Conservation (phyloP, 2,329 filamentous ascomycete genomes). For the Nemania diffusa region DNA sequence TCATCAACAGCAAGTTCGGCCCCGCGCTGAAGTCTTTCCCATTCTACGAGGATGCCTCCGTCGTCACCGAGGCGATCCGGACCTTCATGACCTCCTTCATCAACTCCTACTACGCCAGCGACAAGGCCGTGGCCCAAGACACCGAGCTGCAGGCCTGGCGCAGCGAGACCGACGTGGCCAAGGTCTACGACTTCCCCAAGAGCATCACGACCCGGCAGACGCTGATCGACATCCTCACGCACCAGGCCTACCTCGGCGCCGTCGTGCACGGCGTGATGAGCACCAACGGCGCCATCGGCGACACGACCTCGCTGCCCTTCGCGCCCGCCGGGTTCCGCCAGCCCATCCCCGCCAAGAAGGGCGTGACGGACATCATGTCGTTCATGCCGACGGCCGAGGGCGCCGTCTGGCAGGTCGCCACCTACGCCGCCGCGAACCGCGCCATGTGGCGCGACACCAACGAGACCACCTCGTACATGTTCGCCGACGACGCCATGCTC, state of each 20-base stretch:
- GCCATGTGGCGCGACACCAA: constrained; percentile 52
- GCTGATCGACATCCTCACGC: constrained; percentile 56
- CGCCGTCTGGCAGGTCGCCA: constrained; percentile 51
- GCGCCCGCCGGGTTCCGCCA: constrained; percentile 55
- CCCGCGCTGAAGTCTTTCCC: constrained; percentile 56
- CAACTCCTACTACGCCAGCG: constrained; percentile 56
- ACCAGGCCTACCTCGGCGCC: constrained; percentile 52
- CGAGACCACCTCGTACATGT: constrained; percentile 55
- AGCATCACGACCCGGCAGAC: constrained; percentile 40
- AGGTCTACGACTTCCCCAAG: constrained; percentile 56
- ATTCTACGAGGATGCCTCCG: constrained; percentile 56
- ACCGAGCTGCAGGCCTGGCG: constrained; percentile 58
- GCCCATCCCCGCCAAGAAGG: constrained; percentile 54
- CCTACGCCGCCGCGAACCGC: constrained; percentile 55
- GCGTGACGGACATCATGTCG: constrained; percentile 48
- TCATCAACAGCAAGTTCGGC: constrained; percentile 52
- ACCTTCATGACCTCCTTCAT: constrained; percentile 55
- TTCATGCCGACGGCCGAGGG: constrained; percentile 50
- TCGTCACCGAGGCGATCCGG: constrained; percentile 51
- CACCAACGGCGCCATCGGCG: constrained; percentile 53
- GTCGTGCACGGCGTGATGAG: constrained; percentile 57
- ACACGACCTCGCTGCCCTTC: constrained; percentile 54
- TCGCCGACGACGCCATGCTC: constrained; percentile 52
- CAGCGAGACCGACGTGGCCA: constrained; percentile 52
- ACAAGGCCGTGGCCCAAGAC: constrained; percentile 51